Percentiles rank a stretch among this genome's conserved stretches.
phyloP scores from a whole-genome alignment of 305 asterid genomes.

The Fraxinus velutina region DNA sequence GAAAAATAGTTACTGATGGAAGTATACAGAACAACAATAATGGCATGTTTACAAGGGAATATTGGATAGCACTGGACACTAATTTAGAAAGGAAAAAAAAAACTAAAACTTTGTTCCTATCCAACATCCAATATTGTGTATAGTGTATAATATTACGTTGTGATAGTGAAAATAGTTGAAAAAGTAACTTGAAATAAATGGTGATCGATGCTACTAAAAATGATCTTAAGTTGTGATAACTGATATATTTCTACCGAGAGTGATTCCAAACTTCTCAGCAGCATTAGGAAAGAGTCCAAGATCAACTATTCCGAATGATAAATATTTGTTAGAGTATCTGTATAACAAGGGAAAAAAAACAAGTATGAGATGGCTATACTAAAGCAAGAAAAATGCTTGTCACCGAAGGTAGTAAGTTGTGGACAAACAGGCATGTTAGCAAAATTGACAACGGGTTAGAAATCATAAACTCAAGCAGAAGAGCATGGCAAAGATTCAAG shows the following conservation, averaged over 20 bases:
- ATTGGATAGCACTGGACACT: background rate
- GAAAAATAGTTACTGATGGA: conserved; percentile 18
- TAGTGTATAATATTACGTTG: background rate
- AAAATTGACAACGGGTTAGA: background rate
- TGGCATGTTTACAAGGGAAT: background rate
- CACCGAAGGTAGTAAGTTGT: background rate
- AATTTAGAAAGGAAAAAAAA: background rate
- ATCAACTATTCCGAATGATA: conserved; percentile 85
- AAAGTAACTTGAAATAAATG: conserved; percentile 12
- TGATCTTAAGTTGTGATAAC: conserved; percentile 3
- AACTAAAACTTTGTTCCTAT: background rate
- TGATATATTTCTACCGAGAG: conserved; percentile 51
- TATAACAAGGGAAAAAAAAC: conserved; percentile 12
- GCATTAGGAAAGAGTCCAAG: conserved; percentile 96
- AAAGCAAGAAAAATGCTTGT: background rate
- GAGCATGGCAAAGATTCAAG: conserved; percentile 12
- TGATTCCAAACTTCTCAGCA: conserved; percentile 81
- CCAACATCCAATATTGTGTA: background rate
- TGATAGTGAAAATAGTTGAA: background rate
- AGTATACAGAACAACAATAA: background rate
- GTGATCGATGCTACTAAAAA: background rate
- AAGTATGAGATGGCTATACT: conserved; percentile 23
- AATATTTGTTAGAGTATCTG: conserved; percentile 76
- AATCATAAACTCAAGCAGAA: conserved; percentile 6
- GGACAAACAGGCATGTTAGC: background rate